These are phyloP conservation scores for Agaricales sp. DNA, from an alignment of 1,284 basidiomycete genomes.

Conservation along the genomic window DNA sequence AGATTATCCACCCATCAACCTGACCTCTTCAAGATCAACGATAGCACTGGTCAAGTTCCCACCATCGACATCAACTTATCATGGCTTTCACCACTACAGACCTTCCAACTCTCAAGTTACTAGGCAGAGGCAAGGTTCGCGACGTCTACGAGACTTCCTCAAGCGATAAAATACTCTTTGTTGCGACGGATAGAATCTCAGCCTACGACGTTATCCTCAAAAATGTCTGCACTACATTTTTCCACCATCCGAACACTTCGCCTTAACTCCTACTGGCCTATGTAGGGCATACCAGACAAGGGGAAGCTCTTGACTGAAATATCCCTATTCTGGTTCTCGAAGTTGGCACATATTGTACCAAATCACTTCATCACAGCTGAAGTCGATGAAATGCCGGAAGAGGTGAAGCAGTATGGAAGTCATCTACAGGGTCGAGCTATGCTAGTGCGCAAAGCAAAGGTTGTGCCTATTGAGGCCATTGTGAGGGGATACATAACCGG, in stretches of 20 bases:
- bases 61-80: too few species aligned
- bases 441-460: constrained; percentile 85
- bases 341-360: constrained; percentile 68
- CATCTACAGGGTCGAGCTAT: constrained; percentile 82
- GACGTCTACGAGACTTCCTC: constrained; percentile 78
- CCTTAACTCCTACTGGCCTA: background rate
- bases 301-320: constrained; percentile 86
- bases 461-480: constrained; percentile 94
- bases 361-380: constrained; percentile 80
- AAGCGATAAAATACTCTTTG: constrained; percentile 74
- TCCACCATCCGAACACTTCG: constrained; percentile 1
- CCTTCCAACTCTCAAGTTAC: constrained; percentile 45
- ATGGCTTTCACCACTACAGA: constrained; percentile 37
- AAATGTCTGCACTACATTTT: constrained; percentile 50
- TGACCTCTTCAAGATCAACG: too few species aligned
- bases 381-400: constrained; percentile 65
- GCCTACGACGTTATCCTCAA: constrained; percentile 94
- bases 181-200: constrained; percentile 93
- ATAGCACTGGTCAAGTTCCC: too few species aligned
- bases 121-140: constrained; percentile 88
- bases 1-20: too few species aligned
- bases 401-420: constrained; percentile 57
- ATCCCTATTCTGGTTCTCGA: constrained; percentile 93
- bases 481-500: constrained; percentile 95
- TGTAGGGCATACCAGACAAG: constrained; percentile 88